Percentiles rank a stretch among this genome's conserved stretches.
Evolutionary conservation across 192 early-diverging fungal species (phyloP).

Genomic region (Phlyctochytrium planicorne): DNA sequence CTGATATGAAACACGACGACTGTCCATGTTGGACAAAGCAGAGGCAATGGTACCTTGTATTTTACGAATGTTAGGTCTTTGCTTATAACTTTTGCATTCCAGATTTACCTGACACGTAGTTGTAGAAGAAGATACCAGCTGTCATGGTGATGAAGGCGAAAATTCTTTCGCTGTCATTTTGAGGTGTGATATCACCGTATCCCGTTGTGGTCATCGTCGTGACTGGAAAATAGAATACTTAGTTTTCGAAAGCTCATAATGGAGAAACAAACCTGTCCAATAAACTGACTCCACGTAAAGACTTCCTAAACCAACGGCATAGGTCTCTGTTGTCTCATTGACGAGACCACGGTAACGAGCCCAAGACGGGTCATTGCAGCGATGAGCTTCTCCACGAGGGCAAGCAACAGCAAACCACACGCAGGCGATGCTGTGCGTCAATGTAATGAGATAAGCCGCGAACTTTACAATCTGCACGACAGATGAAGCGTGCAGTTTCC

Average conservation of each 20-base stretch:
- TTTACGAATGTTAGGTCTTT: not conserved
- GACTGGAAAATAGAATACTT: slow-evolving; percentile 22
- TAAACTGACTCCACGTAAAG: slow-evolving; percentile 41
- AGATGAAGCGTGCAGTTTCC: slow-evolving; percentile 46
- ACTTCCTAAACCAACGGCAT: slow-evolving; percentile 20
- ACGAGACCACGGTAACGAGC: slow-evolving; percentile 2
- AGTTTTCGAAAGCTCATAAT: not conserved
- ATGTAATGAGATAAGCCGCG: slow-evolving; percentile 32
- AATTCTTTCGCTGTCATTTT: slow-evolving; percentile 45
- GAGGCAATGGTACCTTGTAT: slow-evolving; percentile 49
- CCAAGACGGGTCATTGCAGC: slow-evolving; percentile 39
- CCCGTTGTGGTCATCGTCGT: slow-evolving; percentile 53
- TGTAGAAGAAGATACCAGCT: slow-evolving; percentile 48
- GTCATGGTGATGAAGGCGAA: slow-evolving; percentile 43
- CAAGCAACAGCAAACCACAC: slow-evolving; percentile 49
- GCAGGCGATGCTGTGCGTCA: slow-evolving; percentile 45
- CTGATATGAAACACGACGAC: slow-evolving; percentile 48
- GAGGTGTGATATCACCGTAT: slow-evolving; percentile 50
- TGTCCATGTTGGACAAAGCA: slow-evolving; percentile 56
- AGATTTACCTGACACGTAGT: slow-evolving; percentile 47
- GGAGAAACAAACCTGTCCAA: slow-evolving; percentile 41
- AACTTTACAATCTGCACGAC: slow-evolving; percentile 47
- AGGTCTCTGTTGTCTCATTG: not conserved
- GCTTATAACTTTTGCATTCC: not conserved
- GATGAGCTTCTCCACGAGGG: slow-evolving; percentile 19